Conservation (phyloP, 2,329 filamentous ascomycete genomes). For the Xylaria sp. region DNA sequence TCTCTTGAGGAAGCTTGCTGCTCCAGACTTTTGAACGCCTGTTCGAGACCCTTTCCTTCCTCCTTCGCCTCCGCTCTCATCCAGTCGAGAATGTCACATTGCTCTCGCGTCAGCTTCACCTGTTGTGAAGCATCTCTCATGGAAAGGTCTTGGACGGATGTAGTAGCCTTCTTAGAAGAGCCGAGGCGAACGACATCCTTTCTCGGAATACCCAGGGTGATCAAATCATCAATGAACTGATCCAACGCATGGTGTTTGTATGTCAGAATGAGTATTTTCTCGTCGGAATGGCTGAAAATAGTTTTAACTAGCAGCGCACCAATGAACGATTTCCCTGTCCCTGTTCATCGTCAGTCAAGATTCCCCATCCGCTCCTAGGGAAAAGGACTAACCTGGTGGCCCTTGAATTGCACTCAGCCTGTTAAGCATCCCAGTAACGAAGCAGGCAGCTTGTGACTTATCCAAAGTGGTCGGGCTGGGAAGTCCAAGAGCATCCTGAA, state of each 20-base stretch:
- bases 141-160: slow-evolving; percentile 57
- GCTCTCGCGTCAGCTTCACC: slow-evolving; percentile 50
- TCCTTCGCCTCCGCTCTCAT: slow-evolving; percentile 51
- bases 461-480: slow-evolving; percentile 32
- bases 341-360: slow-evolving; percentile 49
- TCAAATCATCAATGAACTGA: slow-evolving; percentile 72
- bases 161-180: slow-evolving; percentile 41
- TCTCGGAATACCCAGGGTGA: slow-evolving; percentile 64
- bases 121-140: slow-evolving; percentile 41
- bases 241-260: slow-evolving; percentile 75
- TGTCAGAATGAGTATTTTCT: slow-evolving; percentile 69
- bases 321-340: slow-evolving; percentile 79
- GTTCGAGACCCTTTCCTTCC: slow-evolving; percentile 41
- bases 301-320: slow-evolving; percentile 70
- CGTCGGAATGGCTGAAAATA: slow-evolving; percentile 58
- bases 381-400: slow-evolving; percentile 67
- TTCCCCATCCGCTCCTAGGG: background rate
- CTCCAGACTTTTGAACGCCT: slow-evolving; percentile 37
- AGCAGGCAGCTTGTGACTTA: slow-evolving; percentile 64
- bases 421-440: slow-evolving; percentile 63
- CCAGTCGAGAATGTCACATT: background rate
- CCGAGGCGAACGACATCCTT: slow-evolving; percentile 69
- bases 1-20: slow-evolving; percentile 20
- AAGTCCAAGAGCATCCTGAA: slow-evolving; percentile 5
- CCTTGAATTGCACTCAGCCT: slow-evolving; percentile 73